Evolutionary conservation across 768 basidiomycete genomes (phyloP).

Genomic region (Trametes sanguinea): DNA sequence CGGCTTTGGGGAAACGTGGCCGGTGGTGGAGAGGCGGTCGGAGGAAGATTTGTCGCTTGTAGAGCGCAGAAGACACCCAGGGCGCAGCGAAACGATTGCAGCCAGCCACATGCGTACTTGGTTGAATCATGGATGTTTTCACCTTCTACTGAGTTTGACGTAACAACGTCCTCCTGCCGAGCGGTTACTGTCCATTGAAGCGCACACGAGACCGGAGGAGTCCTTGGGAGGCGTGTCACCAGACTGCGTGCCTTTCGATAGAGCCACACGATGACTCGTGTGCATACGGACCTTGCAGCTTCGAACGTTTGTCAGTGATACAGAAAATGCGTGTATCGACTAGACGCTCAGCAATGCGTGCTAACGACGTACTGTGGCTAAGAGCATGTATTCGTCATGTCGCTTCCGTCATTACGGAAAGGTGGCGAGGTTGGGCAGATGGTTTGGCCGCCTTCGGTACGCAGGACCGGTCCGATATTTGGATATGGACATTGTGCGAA

Average conservation of each 20-base stretch:
- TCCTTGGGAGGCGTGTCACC: conserved; percentile 7
- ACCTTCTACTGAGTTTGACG: conserved; percentile 17
- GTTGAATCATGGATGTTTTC: background rate
- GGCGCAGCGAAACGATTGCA: conserved; percentile 1
- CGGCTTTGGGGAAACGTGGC: conserved; percentile 1
- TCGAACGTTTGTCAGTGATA: conserved; percentile 9
- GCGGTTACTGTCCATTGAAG: conserved; percentile 1
- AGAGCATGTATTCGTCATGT: conserved; percentile 1
- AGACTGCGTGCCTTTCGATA: conserved; percentile 1
- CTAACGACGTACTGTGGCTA: conserved; percentile 11
- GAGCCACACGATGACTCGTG: background rate
- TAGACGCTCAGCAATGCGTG: background rate
- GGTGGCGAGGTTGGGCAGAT: background rate
- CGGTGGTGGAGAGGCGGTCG: background rate
- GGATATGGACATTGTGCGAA: conserved; percentile 11
- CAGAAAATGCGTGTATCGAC: background rate
- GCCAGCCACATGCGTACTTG: conserved; percentile 7
- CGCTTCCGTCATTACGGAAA: conserved; percentile 7
- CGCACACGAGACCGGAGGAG: conserved; percentile 13
- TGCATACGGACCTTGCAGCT: conserved; percentile 16
- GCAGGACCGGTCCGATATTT: conserved; percentile 11
- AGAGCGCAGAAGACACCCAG: conserved; percentile 5
- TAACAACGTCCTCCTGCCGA: conserved; percentile 14
- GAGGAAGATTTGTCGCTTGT: conserved; percentile 1
- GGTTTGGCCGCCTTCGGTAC: background rate